These are phyloP conservation scores for Aureobasidium sp. DNA, from an alignment of 2,329 filamentous ascomycete species.

Conservation along the genomic window DNA sequence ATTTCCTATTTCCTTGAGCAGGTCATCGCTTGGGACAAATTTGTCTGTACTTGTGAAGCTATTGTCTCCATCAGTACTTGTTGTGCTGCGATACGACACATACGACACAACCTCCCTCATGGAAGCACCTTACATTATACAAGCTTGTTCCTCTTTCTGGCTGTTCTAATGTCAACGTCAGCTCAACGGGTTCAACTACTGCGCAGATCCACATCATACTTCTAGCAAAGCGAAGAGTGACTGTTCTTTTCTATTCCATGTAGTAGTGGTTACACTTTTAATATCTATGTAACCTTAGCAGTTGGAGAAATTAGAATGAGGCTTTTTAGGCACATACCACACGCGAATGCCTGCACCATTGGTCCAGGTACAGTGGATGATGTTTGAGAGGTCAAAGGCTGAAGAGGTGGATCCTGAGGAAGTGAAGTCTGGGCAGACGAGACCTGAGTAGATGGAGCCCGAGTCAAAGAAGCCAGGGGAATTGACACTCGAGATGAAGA, in stretches of 20 bases:
- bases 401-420: too few species aligned
- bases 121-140: not conserved
- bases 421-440: not conserved
- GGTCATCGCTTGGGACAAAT: not conserved
- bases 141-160: not conserved
- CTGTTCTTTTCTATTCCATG: not conserved
- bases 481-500: not conserved
- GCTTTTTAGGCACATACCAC: not conserved
- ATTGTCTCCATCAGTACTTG: not conserved
- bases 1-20: too few species aligned
- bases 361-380: not conserved
- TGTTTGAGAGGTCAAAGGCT: not conserved
- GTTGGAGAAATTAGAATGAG: too few species aligned
- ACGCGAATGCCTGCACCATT: not conserved
- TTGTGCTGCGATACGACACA: too few species aligned
- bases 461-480: not conserved
- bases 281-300: too few species aligned
- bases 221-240: not conserved
- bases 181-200: not conserved
- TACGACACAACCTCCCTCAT: too few species aligned
- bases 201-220: not conserved
- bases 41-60: not conserved
- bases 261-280: not conserved
- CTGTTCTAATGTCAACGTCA: not conserved
- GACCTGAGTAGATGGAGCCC: not conserved